Base-by-base conservation (phyloP, 2,329 filamentous ascomycete genomes). In the Diaporthe batatas region DNA sequence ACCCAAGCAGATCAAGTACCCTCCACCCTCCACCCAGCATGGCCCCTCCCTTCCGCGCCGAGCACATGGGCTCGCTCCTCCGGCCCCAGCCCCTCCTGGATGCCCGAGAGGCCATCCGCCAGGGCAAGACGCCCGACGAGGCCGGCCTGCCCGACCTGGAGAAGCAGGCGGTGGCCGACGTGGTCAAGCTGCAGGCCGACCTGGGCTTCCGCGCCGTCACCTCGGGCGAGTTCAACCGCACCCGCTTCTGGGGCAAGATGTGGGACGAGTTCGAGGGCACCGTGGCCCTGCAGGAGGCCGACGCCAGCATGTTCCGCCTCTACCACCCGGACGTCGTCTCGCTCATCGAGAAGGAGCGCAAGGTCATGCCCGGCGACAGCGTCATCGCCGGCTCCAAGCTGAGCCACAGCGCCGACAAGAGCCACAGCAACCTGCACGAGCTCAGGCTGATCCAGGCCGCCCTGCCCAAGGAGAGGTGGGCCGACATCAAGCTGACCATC, bases 141-240 rank as follows among this genome's bases (percentile, higher is more conserved):
- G 86, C 84, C 36, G 84, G 84, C 3, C 86, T 95, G 12, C 83
- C 83, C 2, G 84, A 85, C 1, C 82, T 92, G 32, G 93, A 95
- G 82, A 88, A 91, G 78, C 86, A 88, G 79, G 86, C 91, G 47
- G 89, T 94, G 76, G 87, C 86, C 57, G 86, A 92, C 14, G 89
- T 94, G 32, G 90, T 94, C 71, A 87, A 91, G 79, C 84, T 91
- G 73, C 93, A 95, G 84, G 87, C 88, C 70, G 87, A 91, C 71
- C 85, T 92, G 1, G 91, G 92, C 59, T 88, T 92, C 79, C 89
- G 89, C 74, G 90, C 89, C 34, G 86, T 94, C 72, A 92, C 89
- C 54, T 91, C 91, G 76, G 93, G 93, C 79, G 93, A 95, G 82
- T 95, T 91, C 79, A 82, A 82, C 76, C 85, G 86, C 65, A 87